phyloP scores from a whole-genome alignment of 371 early-diverging fungal species.

The Lichtheimia corymbifera region DNA sequence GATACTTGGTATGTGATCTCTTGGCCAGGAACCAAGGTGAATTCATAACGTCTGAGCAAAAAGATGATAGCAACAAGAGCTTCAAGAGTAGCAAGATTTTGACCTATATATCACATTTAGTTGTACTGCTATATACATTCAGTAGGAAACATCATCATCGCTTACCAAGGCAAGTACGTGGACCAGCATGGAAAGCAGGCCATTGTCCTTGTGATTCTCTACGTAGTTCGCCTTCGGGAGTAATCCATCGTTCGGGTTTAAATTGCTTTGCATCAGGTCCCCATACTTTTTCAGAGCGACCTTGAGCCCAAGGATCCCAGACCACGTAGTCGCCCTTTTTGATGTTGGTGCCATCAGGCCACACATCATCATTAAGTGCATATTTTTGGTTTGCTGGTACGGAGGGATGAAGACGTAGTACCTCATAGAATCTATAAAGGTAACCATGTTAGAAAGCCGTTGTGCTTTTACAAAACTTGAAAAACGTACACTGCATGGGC shows the following conservation, averaged over 20 bases:
- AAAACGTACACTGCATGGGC: conserved; percentile 25
- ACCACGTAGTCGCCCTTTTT: conserved; percentile 52
- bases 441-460: neutral
- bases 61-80: conserved; percentile 48
- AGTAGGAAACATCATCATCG: neutral
- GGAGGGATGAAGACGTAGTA: conserved; percentile 69
- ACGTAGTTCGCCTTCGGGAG: conserved; percentile 23
- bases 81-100: conserved; percentile 57
- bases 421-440: conserved; percentile 49
- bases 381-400: conserved; percentile 70
- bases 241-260: conserved; percentile 63
- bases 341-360: conserved; percentile 71
- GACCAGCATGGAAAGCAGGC: conserved; percentile 62
- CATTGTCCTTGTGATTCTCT: conserved; percentile 32
- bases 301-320: conserved; percentile 58
- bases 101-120: conserved; percentile 13
- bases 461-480: conserved; percentile 25
- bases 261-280: conserved; percentile 60
- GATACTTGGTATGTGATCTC: conserved; percentile 37
- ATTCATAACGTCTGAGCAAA: conserved; percentile 47
- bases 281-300: conserved; percentile 58
- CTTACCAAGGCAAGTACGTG: conserved; percentile 22
- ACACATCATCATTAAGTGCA: conserved; percentile 64
- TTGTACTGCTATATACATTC: neutral
- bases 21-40: conserved; percentile 46